Evolutionary conservation across 306 rosid species (phyloP), one percentile per base, ranked within the genome.

Genomic region (Malus sieversii): DNA sequence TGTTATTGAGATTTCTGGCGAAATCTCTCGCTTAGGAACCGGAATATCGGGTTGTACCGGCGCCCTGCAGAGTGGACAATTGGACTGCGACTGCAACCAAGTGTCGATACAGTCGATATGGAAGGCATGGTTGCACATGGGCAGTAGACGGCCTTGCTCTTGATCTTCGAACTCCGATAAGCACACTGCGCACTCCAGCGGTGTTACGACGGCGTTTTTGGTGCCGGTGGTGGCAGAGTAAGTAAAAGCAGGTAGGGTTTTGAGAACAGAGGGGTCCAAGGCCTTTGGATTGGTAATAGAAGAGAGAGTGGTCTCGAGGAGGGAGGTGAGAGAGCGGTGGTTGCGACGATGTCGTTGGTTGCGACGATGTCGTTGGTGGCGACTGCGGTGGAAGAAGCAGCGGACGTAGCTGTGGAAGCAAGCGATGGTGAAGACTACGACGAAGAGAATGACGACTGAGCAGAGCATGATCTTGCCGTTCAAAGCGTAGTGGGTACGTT

Each of bases 21-120:
- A 61, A 7, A 61, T 63, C 68, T 38, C 66, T 0, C 13, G 25
- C 1, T 10, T 74, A 4, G 12, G 46, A 22, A 12, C 45, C 20
- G 70, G 68, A 46, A 48, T 13, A 7, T 73, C 63, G 22, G 58
- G 25, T 42, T 52, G 75, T 61, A 84, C 82, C 52, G 75, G 73
- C 16, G 75, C 60, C 51, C 91, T 62, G 66, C 91, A 87, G 5
- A 87, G 87, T 14, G 91, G 93, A n/a, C 93, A 87, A 10, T 64
- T 89, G 29, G 91, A 83, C 73, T 80, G 88, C 19, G 88, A 80
- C 7, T 20, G 70, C 66, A 89, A 84, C 93, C 93, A 89, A 23
- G 65, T 32, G 40, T 85, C 89, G 10, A 85, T 85, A 76, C 88
- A 89, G 2, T 74, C 45, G 1, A 77, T 45, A 65, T 89, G 91